phyloP scores from a whole-genome alignment of 371 early-diverging fungal species.

The Mortierella sp. region DNA sequence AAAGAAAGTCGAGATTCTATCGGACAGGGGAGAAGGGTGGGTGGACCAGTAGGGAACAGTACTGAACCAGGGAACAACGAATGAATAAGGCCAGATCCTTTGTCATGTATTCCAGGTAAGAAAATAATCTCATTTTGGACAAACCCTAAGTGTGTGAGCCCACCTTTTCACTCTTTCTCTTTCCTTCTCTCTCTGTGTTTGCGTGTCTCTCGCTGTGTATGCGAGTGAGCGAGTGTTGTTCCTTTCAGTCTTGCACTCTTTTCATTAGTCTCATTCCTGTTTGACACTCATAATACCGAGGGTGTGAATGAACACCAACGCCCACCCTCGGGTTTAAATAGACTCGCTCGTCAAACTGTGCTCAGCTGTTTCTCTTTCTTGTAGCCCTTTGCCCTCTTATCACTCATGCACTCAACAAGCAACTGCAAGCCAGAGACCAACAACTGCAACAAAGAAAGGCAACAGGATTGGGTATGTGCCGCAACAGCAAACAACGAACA shows the following conservation, averaged over 20 bases:
- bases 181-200: background rate
- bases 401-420: background rate
- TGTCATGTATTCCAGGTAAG: background rate
- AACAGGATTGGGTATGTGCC: too few species aligned
- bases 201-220: background rate
- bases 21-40: background rate
- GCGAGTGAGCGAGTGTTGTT: background rate
- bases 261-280: background rate
- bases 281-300: background rate
- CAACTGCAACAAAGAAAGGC: too few species aligned
- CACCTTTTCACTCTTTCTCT: background rate
- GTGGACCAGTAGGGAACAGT: background rate
- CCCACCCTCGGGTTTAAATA: background rate
- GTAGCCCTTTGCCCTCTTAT: too few species aligned
- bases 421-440: too few species aligned
- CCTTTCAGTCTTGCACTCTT: background rate
- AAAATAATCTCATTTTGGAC: background rate
- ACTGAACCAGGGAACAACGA: too few species aligned
- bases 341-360: background rate
- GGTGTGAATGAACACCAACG: background rate
- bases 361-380: background rate
- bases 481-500: too few species aligned
- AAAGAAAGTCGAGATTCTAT: background rate
- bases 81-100: background rate
- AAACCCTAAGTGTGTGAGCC: constrained; percentile 9